Evolutionary conservation across 768 basidiomycete genomes (phyloP).

Genomic region (Favolaschia claudopus): DNA sequence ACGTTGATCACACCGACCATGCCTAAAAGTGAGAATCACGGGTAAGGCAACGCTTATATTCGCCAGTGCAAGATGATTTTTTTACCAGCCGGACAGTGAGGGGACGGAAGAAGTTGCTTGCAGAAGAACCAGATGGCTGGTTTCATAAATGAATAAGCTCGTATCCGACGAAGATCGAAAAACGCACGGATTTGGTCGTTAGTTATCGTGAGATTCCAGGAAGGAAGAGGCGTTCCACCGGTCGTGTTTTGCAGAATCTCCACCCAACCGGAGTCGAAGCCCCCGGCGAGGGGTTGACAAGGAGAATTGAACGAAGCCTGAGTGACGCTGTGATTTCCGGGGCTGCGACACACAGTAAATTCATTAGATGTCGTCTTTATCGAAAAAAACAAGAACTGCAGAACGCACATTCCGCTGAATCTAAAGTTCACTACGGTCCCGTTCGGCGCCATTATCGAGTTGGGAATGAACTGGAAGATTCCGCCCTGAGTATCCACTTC

Average conservation of each 20-base stretch:
- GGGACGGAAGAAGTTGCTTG: slow-evolving; percentile 48
- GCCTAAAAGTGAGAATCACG: too few species aligned
- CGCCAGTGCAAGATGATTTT: too few species aligned
- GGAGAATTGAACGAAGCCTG: slow-evolving; percentile 56
- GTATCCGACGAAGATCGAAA: slow-evolving; percentile 25
- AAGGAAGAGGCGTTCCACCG: slow-evolving; percentile 37
- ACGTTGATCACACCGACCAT: slow-evolving; percentile 65
- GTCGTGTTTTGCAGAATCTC: slow-evolving; percentile 39
- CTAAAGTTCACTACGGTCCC: slow-evolving; percentile 59
- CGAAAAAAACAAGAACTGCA: neutral
- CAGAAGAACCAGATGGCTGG: slow-evolving; percentile 66
- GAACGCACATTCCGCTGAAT: slow-evolving; percentile 52
- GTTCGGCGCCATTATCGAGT: slow-evolving; percentile 46
- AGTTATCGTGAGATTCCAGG: slow-evolving; percentile 61
- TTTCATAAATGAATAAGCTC: slow-evolving; percentile 24
- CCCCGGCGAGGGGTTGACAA: slow-evolving; percentile 51
- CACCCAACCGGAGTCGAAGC: slow-evolving; percentile 65
- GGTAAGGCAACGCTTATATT: too few species aligned
- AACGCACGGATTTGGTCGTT: slow-evolving; percentile 52
- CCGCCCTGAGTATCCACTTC: slow-evolving; percentile 37
- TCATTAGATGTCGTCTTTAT: too few species aligned
- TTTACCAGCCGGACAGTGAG: slow-evolving; percentile 56
- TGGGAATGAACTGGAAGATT: slow-evolving; percentile 55
- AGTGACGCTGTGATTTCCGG: slow-evolving; percentile 62
- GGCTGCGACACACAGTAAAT: too few species aligned